Evolutionary conservation across 2,329 filamentous ascomycete species (phyloP).

Genomic region (Acrocalymma vagum): DNA sequence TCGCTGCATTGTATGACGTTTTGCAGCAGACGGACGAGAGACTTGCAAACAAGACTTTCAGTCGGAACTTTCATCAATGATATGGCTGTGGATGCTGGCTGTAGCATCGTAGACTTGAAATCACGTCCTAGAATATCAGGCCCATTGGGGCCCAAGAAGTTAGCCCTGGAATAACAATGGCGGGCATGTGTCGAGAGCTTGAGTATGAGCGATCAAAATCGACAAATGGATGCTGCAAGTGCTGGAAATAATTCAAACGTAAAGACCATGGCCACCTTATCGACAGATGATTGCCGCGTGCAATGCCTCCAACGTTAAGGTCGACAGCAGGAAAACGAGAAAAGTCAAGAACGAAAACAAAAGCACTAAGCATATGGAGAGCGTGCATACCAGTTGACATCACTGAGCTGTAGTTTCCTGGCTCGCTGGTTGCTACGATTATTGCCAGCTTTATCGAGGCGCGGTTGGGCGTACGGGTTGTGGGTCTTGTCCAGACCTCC

Average conservation of each 20-base stretch:
- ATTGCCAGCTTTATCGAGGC: constrained; percentile 64
- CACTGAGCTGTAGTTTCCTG: constrained; percentile 91
- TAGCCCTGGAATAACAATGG: constrained; percentile 25
- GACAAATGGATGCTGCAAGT: too few relatives aligned
- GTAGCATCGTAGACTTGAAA: constrained; percentile 28
- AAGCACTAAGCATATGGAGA: neutral
- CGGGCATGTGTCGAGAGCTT: neutral
- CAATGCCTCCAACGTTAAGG: too few relatives aligned
- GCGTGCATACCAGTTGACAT: constrained; percentile 89
- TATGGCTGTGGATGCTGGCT: constrained; percentile 29
- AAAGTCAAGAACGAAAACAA: neutral
- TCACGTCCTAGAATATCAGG: constrained; percentile 40
- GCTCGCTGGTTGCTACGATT: constrained; percentile 81
- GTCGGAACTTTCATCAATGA: too few relatives aligned
- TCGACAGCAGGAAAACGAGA: too few relatives aligned
- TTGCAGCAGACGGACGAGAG: too few relatives aligned
- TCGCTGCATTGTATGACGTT: too few relatives aligned
- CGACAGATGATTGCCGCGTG: too few relatives aligned
- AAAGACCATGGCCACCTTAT: too few relatives aligned
- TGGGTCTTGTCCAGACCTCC: constrained; percentile 51
- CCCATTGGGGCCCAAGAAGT: constrained; percentile 35
- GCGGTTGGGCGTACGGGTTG: constrained; percentile 54
- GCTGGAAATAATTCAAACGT: too few relatives aligned
- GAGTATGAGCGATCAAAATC: neutral
- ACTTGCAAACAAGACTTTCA: too few relatives aligned